Conservation (phyloP, 108 stramenopile genomes). For the Skeletonema marinoi region DNA sequence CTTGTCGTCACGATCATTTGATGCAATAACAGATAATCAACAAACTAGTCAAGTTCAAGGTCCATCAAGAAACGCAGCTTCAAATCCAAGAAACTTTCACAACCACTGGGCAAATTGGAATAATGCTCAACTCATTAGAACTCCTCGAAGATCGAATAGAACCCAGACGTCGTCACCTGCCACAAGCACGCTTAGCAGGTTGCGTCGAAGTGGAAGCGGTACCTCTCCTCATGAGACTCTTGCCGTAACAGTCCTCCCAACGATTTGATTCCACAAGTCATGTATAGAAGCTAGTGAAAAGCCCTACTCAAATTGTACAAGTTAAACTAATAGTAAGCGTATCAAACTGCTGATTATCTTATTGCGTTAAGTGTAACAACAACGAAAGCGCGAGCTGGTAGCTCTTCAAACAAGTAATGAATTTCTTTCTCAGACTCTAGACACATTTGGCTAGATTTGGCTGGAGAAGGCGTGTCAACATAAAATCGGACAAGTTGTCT, state of each 20-base stretch:
- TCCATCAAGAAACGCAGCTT: background rate
- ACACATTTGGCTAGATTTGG: too few relatives aligned
- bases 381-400: background rate
- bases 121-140: background rate
- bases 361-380: background rate
- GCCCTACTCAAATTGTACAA: too few relatives aligned
- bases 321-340: too few relatives aligned
- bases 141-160: background rate
- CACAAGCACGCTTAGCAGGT: background rate
- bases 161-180: background rate
- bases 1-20: background rate
- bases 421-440: background rate
- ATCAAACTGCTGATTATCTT: too few relatives aligned
- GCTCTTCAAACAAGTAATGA: background rate
- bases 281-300: too few relatives aligned
- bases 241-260: background rate
- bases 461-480: background rate
- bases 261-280: background rate
- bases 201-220: background rate
- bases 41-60: background rate
- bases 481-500: background rate
- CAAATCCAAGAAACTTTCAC: background rate
- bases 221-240: background rate
- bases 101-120: background rate
- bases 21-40: background rate